Evolutionary conservation across 139 green algal species (phyloP), one percentile per base, ranked within the genome.

Genomic region (Tetraselmis chui): DNA sequence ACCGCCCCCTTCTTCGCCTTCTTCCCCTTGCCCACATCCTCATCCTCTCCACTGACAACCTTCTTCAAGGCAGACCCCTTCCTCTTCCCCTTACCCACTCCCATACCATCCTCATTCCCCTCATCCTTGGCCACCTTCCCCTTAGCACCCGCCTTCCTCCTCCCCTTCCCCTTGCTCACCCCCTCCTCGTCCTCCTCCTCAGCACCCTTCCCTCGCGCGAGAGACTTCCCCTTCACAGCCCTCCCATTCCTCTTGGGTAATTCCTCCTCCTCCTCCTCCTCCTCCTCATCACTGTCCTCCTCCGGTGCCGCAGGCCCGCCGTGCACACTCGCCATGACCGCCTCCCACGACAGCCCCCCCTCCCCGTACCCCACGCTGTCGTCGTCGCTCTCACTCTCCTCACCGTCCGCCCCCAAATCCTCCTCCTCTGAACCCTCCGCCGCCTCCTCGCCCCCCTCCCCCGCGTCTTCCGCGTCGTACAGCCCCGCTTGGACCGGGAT

Each of bases 321-420:
- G 18, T 92, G 90, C 83, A 97, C 81, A 29, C 79, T 82, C 1
- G 84, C 82, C 87, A 98, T 89, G 18, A 98, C 93, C 2, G 93
- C 93, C 86, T 98, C 94, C 93, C 93, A 98, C 0, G 88, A 94
- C 24, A 98, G 90, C 2, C 91, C 95, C 0, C 82, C 86, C 0
- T 94, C 90, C 26, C 92, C 92, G 75, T 97, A 95, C 1, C 93
- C 93, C 32, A 92, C 92, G 80, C 89, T 93, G 1, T 95, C 93
- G 75, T 90, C 87, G 27, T 86, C 89, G 82, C 87, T 91, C 25
- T 89, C 88, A 23, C 84, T 76, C 77, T 2, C 80, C 29, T 90
- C 80, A 26, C 79, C 79, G 1, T 1, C 27, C 29, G 59, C 27
- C 1, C 22, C 32, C 0, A 85, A 75, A 0, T 87, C 87, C 0